Evolutionary conservation across 2,329 filamentous ascomycete species (phyloP), one percentile per base, ranked within the genome.

Genomic region (Stachybotrys chlorohalonatus): DNA sequence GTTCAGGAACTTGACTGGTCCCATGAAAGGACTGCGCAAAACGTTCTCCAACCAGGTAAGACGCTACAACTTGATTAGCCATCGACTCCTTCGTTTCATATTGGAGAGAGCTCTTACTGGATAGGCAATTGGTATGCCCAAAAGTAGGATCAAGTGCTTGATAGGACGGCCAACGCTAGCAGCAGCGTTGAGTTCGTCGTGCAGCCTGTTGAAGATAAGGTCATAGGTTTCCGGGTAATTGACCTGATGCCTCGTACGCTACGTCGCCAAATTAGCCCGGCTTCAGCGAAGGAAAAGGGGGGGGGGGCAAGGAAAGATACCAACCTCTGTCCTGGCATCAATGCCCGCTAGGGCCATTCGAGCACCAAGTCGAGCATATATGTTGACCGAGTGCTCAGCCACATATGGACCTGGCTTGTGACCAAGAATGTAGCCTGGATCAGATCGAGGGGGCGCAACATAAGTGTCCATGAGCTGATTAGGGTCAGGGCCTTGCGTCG

Each of bases 41-140:
- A 96, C 88, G 65, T 96, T 96, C 68, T 97, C 93, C 5, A 96
- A 79, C 93, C 93, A 96, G n/a, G 92, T 94, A 53, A 96, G 78
- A 62, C 93, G 90, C 79, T 84, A 59, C 7, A 16, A 32, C 55
- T 13, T 39, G 6, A 54, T 64, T 46, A 61, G 57, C 56, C 17
- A 15, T 30, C n/a, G 15, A 7, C 24, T 48, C 42, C 42, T 31
- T n/a, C 39, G 46, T 17, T 11, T 16, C 7, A 11, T 30, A 3
- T 46, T 31, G 17, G 24, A 15, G 78, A 1, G 6, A 51, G 16
- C 53, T 66, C 80, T 66, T 73, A 86, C 82, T 58, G 89, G 89
- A 66, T 93, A 94, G 1, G 89, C 89, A 65, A 94, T 87, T 2
- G 89, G 89, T 52, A 97, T 90, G 52, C 93, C 92, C 8, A 96